Evolutionary conservation across 2,329 filamentous ascomycete species (phyloP).

Genomic region (Talaromyces verruculosus): DNA sequence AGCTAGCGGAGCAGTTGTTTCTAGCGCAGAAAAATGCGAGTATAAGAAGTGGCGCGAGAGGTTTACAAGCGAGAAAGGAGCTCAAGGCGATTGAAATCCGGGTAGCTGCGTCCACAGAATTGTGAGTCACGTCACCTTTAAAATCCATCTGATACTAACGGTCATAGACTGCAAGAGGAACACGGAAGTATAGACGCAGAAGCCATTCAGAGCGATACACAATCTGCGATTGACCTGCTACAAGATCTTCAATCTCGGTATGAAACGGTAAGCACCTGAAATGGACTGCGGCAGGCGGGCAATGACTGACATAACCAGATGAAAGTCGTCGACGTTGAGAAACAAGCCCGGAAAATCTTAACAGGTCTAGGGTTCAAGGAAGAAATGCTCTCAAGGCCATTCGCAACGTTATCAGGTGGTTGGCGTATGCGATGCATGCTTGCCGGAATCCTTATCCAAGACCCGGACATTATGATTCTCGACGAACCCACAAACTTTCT

Average conservation of each 20-base stretch:
- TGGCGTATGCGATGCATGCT: slow-evolving; percentile 71
- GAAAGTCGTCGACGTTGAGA: slow-evolving; percentile 63
- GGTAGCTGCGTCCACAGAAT: slow-evolving; percentile 56
- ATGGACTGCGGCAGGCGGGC: not conserved
- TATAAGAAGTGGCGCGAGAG: slow-evolving; percentile 71
- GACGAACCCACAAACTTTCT: slow-evolving; percentile 89
- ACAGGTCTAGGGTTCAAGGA: slow-evolving; percentile 71
- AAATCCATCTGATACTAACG: not conserved
- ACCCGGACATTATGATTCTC: slow-evolving; percentile 74
- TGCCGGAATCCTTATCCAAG: slow-evolving; percentile 66
- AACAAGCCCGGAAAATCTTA: slow-evolving; percentile 65
- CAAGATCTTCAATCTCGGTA: slow-evolving; percentile 66
- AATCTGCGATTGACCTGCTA: slow-evolving; percentile 68
- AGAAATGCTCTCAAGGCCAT: slow-evolving; percentile 57
- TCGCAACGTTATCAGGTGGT: slow-evolving; percentile 71
- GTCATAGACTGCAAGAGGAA: slow-evolving; percentile 49
- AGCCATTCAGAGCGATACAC: slow-evolving; percentile 63
- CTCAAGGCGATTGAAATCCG: slow-evolving; percentile 68
- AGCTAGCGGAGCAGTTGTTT: slow-evolving; percentile 63
- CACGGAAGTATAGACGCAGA: slow-evolving; percentile 58
- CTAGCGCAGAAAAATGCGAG: slow-evolving; percentile 71
- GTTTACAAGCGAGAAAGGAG: slow-evolving; percentile 73
- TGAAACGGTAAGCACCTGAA: slow-evolving; percentile 52
- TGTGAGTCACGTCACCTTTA: slow-evolving; percentile 44
- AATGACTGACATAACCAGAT: slow-evolving; percentile 34